These are phyloP conservation scores for Rhytidiadelphus loreus DNA, from an alignment of 225 moss, liverwort and hornwort species.

Conservation along the genomic window DNA sequence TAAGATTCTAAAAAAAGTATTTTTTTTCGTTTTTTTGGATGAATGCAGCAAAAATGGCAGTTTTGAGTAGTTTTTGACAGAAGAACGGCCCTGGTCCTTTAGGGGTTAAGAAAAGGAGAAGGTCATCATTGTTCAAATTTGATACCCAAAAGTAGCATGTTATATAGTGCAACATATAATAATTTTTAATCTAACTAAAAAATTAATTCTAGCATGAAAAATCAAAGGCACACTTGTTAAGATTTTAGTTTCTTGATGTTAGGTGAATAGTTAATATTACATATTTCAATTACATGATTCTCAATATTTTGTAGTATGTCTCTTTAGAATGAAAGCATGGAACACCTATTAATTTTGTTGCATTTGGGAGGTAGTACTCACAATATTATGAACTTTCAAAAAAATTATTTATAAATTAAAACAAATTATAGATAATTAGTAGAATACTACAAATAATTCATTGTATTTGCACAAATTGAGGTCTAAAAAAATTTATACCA, in stretches of 20 bases:
- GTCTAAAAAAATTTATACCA: rapidly evolving
- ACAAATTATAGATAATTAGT: rapidly evolving
- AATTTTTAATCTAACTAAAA: not conserved
- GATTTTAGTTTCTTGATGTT: not conserved
- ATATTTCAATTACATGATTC: no score
- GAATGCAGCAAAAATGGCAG: no score
- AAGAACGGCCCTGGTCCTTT: no score
- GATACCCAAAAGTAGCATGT: rapidly evolving
- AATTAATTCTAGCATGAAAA: not conserved
- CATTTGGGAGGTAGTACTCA: not conserved
- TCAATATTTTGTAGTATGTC: not conserved
- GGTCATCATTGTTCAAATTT: no score
- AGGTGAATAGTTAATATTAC: rapidly evolving
- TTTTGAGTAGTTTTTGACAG: no score
- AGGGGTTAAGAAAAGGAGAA: no score
- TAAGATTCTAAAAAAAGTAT: no score
- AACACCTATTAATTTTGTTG: not conserved
- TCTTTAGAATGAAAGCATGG: not conserved
- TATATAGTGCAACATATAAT: not conserved
- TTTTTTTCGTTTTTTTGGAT: no score
- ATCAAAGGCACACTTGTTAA: no score
- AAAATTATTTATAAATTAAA: not conserved
- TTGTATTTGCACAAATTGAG: rapidly evolving
- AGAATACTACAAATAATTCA: not conserved
- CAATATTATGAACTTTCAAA: not conserved